Base-by-base conservation (phyloP, 305 asterid genomes). In the Fraxinus baroniana region DNA sequence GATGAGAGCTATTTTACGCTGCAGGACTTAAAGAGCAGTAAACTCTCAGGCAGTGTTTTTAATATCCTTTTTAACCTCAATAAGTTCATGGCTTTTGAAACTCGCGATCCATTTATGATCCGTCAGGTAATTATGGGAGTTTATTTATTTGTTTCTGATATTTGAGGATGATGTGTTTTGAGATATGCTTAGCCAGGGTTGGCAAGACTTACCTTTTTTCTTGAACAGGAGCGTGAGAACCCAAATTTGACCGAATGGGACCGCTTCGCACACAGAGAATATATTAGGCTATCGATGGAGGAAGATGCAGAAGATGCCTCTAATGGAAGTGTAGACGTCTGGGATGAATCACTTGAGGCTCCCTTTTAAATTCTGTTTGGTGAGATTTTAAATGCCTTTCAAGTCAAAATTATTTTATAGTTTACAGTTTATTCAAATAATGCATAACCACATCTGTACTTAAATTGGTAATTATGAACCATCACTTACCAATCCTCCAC, bases 301-400 rank as follows among this genome's bases (percentile, higher is more conserved):
- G 99, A 97, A 90, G 99, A 97, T 88, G 97, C 97, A 78, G 99
- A 97, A 79, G 99, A 97, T 85, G 99, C 98, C 84, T 97, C 99
- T 74, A 95, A 94, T 81, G 99, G 98, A 85, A 97, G 99, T 92
- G 97, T 97, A 76, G 99, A 97, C 89, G 97, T 93, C 77, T 97
- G 99, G 99, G 99, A 97, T 89, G 97, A 94, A 86, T 92, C 99
- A 35, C 97, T 95, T 76, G 99, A 95, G 90, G 97, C 99, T 88
- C 99, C 99, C 6, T 95, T 95, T 84, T 95, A 88, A 94, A 83
- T 87, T 85, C 85, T 86, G 83, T 82, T 81, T 79, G 90, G 96
- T 92, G 83, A 86, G 97, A 7, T 57, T 57, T 57, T 57, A 7
- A 22, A 80, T 24, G 73, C 78, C 76, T 75, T 81, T 41, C 76